Evolutionary conservation across 2,329 filamentous ascomycete species (phyloP), one percentile per base, ranked within the genome.

Genomic region (Fusarium tanahbumbuense): DNA sequence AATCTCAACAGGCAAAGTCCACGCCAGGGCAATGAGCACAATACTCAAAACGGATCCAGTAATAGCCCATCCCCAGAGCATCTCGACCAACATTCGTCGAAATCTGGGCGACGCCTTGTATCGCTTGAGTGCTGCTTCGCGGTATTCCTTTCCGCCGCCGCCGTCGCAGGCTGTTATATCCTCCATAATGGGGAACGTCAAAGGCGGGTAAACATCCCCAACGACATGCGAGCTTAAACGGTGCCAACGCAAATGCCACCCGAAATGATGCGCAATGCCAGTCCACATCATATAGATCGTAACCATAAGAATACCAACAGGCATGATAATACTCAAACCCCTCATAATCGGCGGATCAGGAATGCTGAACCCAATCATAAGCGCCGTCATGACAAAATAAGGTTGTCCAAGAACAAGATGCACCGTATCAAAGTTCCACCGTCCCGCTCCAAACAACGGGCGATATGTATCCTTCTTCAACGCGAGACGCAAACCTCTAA

Each of bases 281-380:
- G 67, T 69, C 60, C 65, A 69, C 37, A 69, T 69, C 67, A 69
- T 69, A 11, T 69, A 69, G 8, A 30, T 12, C 1, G 67, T 66
- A 0, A 69, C 67, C 67, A 69, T 69, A 22, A 69, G 47, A 7
- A 69, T 69, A 37, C 67, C 67, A 1, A 69, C 65, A 6, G 65
- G 60, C 65, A 69, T 69, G 6, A 69, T 69, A 9, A 69, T 69
- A 9, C 67, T 69, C 13, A 69, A n/a, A 2, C 67, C 67, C 8
- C 67, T 45, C 46, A 69, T 69, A 28, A 69, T 57, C 1, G 67
- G 67, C 1, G 67, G 67, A 30, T 69, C 67, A 4, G 67, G 67
- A 10, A 69, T 69, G 9, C 67, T 69, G 27, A 69, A 69, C 0
- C 67, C 67, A 16, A 69, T 69, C 67, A 69, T 69, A 12, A 69